Conservation (phyloP, 1,139 yeast species). For the Suhomyces chickasaworum region DNA sequence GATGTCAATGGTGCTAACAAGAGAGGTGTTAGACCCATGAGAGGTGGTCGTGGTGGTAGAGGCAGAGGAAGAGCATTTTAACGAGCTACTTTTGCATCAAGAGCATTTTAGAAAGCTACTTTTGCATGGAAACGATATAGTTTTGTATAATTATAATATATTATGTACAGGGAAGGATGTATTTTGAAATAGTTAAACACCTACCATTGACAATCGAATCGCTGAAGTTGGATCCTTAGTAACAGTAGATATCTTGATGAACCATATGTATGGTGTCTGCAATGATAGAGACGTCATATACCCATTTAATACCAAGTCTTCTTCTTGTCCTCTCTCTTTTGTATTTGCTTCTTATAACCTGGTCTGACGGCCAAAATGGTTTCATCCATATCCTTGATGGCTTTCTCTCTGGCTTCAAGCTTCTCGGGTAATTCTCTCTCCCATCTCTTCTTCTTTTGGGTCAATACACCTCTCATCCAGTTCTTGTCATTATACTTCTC, state of each 20-base stretch:
- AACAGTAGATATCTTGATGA: not conserved
- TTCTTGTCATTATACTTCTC: constrained; percentile 74
- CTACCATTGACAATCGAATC: not conserved
- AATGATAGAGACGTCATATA: not conserved
- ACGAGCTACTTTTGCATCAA: constrained; percentile 3
- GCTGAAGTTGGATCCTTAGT: not conserved
- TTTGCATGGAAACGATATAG: constrained; percentile 6
- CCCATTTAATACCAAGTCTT: constrained; percentile 44
- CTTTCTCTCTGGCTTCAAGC: constrained; percentile 62
- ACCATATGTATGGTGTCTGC: not conserved
- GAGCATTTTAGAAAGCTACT: constrained; percentile 12
- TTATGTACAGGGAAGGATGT: constrained; percentile 12
- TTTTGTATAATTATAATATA: constrained; percentile 8
- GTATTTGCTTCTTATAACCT: constrained; percentile 57
- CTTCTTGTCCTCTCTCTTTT: constrained; percentile 50
- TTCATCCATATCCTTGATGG: constrained; percentile 72
- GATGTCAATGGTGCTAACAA: constrained; percentile 15
- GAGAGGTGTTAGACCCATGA: constrained; percentile 19
- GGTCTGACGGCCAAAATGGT: constrained; percentile 68
- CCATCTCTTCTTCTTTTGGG: constrained; percentile 80
- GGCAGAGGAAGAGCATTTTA: constrained; percentile 19
- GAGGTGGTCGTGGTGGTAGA: constrained; percentile 24
- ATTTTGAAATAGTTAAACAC: not conserved
- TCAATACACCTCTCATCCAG: constrained; percentile 75
- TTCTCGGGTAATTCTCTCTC: constrained; percentile 70